Evolutionary conservation across 495 filamentous ascomycete genomes (phyloP).

Genomic region (Arthonia radiata): DNA sequence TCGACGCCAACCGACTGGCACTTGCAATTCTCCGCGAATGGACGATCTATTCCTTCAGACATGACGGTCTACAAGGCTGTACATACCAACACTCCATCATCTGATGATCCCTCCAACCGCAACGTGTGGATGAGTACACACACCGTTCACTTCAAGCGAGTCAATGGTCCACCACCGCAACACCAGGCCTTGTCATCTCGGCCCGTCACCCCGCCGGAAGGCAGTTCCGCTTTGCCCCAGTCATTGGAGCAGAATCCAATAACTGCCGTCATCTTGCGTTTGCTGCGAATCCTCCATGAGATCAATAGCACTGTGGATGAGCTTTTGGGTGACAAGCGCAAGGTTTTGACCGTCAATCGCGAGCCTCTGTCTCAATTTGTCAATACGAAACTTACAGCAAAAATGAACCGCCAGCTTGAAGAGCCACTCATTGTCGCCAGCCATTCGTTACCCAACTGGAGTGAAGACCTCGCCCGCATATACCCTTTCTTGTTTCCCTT

Average conservation of each 20-base stretch:
- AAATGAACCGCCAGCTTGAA: constrained; percentile 88
- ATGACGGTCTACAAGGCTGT: constrained; percentile 94
- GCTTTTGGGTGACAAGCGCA: constrained; percentile 72
- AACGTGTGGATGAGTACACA: constrained; percentile 80
- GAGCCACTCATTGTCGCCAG: constrained; percentile 97
- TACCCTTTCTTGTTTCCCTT: constrained; percentile 99
- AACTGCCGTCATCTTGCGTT: constrained; percentile 64
- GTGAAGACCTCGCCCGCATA: constrained; percentile 80
- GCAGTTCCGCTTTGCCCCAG: constrained; percentile 32
- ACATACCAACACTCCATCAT: constrained; percentile 38
- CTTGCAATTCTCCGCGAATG: constrained; percentile 81
- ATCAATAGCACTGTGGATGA: constrained; percentile 91
- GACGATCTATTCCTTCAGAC: constrained; percentile 60
- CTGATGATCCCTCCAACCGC: constrained; percentile 41
- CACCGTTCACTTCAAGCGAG: constrained; percentile 73
- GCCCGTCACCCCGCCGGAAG: constrained; percentile 37
- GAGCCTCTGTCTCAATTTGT: constrained; percentile 90
- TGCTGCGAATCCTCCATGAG: constrained; percentile 79
- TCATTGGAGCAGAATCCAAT: constrained; percentile 68
- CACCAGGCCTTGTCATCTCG: too few species aligned
- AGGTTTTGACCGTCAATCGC: constrained; percentile 38
- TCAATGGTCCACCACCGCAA: constrained; percentile 70
- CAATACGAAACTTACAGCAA: constrained; percentile 97
- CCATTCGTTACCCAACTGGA: constrained; percentile 89
- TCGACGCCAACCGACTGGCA: constrained; percentile 84